phyloP scores from a whole-genome alignment of 441 rosid species.

The Erodium texanum region DNA sequence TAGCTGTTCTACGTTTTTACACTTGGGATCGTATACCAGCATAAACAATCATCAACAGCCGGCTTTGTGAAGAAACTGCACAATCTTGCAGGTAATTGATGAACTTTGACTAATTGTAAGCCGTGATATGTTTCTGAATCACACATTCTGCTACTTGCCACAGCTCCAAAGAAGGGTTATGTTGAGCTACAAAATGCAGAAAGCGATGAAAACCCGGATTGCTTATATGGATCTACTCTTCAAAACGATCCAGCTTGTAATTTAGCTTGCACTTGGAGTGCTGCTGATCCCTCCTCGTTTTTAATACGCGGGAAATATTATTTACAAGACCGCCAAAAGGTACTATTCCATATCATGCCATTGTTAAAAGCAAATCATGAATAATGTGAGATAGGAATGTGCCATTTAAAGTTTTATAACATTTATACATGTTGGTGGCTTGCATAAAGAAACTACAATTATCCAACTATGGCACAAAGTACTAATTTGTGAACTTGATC shows the following conservation, averaged over 20 bases:
- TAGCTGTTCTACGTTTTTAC: no score
- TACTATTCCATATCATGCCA: conserved; percentile 16
- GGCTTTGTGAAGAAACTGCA: conserved; percentile 68
- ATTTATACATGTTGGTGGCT: neutral
- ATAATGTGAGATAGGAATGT: no score
- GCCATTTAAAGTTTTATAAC: neutral
- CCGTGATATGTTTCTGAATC: conserved; percentile 5
- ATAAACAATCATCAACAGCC: conserved; percentile 49
- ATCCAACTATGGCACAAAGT: neutral
- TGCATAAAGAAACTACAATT: neutral
- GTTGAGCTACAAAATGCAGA: conserved; percentile 47
- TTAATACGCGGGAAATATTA: conserved; percentile 72
- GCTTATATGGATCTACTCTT: conserved; percentile 61
- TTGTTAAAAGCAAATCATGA: no score
- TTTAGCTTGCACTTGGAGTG: conserved; percentile 60
- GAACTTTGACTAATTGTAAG: neutral
- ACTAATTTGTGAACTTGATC: neutral
- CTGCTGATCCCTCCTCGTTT: conserved; percentile 63
- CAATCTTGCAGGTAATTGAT: conserved; percentile 50
- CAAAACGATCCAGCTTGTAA: conserved; percentile 46
- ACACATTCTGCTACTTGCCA: conserved; percentile 10
- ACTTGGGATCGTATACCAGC: no score
- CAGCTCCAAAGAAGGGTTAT: conserved; percentile 77
- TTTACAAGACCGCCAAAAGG: conserved; percentile 61
- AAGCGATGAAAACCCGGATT: conserved; percentile 25